Percentiles rank a stretch among this genome's conserved stretches.
These are phyloP conservation scores for Bondarzewia mesenterica DNA, from an alignment of 1,284 basidiomycete species.

Conservation along the genomic window DNA sequence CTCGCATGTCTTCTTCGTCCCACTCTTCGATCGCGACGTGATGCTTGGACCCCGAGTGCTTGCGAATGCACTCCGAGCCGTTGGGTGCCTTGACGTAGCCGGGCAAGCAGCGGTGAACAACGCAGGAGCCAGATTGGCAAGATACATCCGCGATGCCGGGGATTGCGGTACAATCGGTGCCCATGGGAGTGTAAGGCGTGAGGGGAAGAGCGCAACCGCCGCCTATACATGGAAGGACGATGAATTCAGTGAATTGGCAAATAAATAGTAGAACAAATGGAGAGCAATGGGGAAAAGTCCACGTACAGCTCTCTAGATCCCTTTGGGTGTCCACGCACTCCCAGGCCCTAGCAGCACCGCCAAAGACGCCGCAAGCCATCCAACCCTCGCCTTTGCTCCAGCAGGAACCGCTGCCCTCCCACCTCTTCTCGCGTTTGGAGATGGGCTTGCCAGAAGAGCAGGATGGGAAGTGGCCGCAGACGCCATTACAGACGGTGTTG, in stretches of 20 bases:
- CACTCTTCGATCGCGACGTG: constrained; percentile 1
- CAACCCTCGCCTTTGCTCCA: constrained; percentile 15
- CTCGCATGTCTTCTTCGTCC: constrained; percentile 7
- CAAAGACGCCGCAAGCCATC: constrained; percentile 35
- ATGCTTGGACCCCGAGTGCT: background rate
- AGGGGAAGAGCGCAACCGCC: constrained; percentile 40
- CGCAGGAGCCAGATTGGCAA: constrained; percentile 37
- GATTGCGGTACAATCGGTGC: constrained; percentile 42
- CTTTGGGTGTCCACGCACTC: constrained; percentile 39
- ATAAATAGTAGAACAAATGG: background rate
- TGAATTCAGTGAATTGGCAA: background rate
- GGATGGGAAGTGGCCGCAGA: constrained; percentile 30
- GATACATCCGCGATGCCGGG: constrained; percentile 40
- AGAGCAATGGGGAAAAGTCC: background rate
- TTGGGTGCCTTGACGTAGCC: constrained; percentile 30
- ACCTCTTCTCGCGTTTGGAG: constrained; percentile 24
- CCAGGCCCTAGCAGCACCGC: constrained; percentile 26
- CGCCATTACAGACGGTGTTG: constrained; percentile 36
- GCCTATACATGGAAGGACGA: constrained; percentile 22
- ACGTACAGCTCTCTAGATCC: constrained; percentile 47
- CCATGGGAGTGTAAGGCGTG: constrained; percentile 18
- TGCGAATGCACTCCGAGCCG: constrained; percentile 13
- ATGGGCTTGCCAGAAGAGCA: constrained; percentile 26
- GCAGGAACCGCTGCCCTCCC: constrained; percentile 14
- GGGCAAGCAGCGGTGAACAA: constrained; percentile 34